Base-by-base conservation (phyloP, 169 alveolate species). In the Cryptosporidium ubiquitum region DNA sequence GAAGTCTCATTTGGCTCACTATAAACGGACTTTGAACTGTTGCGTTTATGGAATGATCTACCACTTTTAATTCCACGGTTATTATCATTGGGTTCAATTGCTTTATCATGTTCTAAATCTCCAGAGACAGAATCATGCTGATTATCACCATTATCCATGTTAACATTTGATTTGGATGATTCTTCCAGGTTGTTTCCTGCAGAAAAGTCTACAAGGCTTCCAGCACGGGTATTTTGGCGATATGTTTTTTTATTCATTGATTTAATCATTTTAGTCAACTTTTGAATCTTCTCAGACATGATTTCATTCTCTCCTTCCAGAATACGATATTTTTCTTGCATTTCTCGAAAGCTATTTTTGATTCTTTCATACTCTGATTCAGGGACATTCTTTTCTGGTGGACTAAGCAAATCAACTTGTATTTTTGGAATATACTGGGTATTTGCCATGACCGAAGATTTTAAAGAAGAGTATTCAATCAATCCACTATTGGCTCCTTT, bases 321-420 rank as follows among this genome's bases (percentile, higher is more conserved):
- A 26, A 79, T 79, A 39, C 75, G 47, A 64, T 64, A 61, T 42
- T 64, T 79, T 44, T 79, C 89, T 49, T 79, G 64, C 35, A 79
- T 42, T 64, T 79, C 89, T 39, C 89, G 31, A 18, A 29, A 61
- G 23, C 35, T 37, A 42, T 35, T 79, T 64, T 79, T 79, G 10
- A 79, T 40, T 42, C 89, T 79, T 58, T 58, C 75, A 47, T 79
- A 79, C 35, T 79, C 89, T 12, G 89, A 79, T 42, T 79, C 89
- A 4, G 89, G 89, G 12, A 79, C 89, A 61, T 79, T 79, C 31
- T 66, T 79, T 61, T 79, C 89, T 42, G 89, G 89, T 4, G 89
- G 89, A 37, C 89, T 79, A 9, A 79, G 66, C 18, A 79, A 42
- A 79, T 79, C 89, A 16, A 79, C 68, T 20, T 79, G 89, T 37